Conservation (phyloP, 2,329 filamentous ascomycete genomes). For the Trichoderma sp. region DNA sequence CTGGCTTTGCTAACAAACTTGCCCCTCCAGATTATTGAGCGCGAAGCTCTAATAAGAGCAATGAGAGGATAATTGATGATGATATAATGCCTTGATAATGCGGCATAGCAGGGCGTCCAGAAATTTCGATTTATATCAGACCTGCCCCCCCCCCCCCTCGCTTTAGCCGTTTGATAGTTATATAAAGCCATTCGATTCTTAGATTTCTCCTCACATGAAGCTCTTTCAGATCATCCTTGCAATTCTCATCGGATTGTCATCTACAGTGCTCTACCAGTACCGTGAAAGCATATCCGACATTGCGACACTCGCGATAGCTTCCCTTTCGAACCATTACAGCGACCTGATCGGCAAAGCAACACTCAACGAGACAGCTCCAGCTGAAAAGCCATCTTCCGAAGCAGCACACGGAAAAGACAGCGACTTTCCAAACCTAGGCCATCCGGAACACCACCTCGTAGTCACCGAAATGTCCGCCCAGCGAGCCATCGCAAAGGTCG, state of each 20-base stretch:
- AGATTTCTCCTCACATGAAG: constrained; percentile 29
- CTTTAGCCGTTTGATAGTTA: neutral
- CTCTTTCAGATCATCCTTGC: constrained; percentile 29
- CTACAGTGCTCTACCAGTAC: constrained; percentile 29
- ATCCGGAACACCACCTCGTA: constrained; percentile 23
- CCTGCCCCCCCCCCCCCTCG: neutral
- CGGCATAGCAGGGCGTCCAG: neutral
- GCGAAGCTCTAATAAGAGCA: neutral
- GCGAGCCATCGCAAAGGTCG: constrained; percentile 76
- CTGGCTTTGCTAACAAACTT: neutral
- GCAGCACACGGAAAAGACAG: neutral
- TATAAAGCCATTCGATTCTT: neutral
- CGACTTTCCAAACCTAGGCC: neutral
- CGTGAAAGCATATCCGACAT: constrained; percentile 6
- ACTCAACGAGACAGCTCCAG: neutral
- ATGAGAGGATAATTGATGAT: neutral
- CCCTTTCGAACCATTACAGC: neutral
- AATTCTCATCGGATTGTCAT: constrained; percentile 30
- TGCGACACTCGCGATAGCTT: neutral
- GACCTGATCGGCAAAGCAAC: neutral
- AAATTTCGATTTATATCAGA: neutral
- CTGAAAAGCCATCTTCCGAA: neutral
- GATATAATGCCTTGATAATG: constrained; percentile 12
- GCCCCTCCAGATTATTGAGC: neutral
- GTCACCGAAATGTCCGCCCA: constrained; percentile 60